These are phyloP conservation scores for Apiosordaria backusii DNA, from an alignment of 495 filamentous ascomycete species.

Conservation along the genomic window DNA sequence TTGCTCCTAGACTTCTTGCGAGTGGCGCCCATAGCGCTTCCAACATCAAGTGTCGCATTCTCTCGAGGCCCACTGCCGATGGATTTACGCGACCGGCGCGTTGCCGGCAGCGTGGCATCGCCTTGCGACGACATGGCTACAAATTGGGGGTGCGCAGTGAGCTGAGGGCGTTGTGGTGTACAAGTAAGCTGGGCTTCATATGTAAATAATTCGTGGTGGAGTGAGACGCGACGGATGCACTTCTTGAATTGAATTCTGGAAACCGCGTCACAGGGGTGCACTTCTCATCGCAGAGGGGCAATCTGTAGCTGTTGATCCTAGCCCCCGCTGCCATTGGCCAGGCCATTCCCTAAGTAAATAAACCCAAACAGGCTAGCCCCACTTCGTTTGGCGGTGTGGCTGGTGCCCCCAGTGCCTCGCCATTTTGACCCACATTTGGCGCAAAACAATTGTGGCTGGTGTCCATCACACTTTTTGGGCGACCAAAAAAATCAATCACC, in stretches of 20 bases:
- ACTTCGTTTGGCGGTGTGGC: background rate
- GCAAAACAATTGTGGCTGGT: slow-evolving; percentile 11
- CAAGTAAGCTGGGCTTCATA: background rate
- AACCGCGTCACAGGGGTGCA: background rate
- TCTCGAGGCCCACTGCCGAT: slow-evolving; percentile 73
- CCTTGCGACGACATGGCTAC: slow-evolving; percentile 43
- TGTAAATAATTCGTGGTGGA: background rate
- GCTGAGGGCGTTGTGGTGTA: slow-evolving; percentile 8
- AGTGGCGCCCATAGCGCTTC: slow-evolving; percentile 38
- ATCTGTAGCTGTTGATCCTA: background rate
- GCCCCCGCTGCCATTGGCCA: background rate
- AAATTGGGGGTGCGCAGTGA: background rate
- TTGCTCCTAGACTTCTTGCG: slow-evolving; percentile 86
- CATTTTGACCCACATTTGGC: background rate
- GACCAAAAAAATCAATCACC: slow-evolving; percentile 31
- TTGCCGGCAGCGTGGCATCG: slow-evolving; percentile 48
- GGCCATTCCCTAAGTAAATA: background rate
- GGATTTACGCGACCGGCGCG: slow-evolving; percentile 71
- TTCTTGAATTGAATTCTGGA: slow-evolving; percentile 6
- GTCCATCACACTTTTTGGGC: slow-evolving; percentile 29
- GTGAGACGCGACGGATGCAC: slow-evolving; percentile 13
- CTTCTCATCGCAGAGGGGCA: slow-evolving; percentile 3
- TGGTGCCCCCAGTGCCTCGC: background rate
- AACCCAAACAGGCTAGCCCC: background rate
- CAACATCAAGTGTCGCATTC: slow-evolving; percentile 64